Percentiles rank a stretch among this genome's conserved stretches.
These are phyloP conservation scores for Ophiostoma angusticollis DNA, from an alignment of 2,329 filamentous ascomycete genomes.

Conservation along the genomic window DNA sequence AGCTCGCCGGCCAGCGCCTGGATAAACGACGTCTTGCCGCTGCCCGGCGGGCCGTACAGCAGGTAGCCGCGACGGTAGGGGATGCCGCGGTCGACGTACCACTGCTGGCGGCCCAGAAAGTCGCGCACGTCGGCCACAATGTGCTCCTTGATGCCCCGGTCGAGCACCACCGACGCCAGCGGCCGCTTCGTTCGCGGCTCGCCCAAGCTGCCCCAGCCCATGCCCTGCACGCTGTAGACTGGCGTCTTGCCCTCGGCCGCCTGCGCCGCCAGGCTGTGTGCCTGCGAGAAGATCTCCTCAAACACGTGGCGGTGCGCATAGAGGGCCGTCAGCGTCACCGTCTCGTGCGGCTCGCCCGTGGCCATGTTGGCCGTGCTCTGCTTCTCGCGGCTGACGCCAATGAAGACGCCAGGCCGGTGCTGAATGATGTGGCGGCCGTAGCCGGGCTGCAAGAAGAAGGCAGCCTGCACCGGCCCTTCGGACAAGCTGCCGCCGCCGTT, in stretches of 20 bases:
- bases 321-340: conserved; percentile 79
- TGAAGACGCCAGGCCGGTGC: conserved; percentile 67
- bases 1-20: conserved; percentile 87
- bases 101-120: conserved; percentile 65
- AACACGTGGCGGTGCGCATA: conserved; percentile 85
- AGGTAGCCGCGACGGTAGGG: conserved; percentile 85
- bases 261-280: conserved; percentile 64
- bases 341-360: conserved; percentile 86
- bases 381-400: conserved; percentile 75
- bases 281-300: conserved; percentile 78
- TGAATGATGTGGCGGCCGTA: conserved; percentile 82
- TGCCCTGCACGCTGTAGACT: conserved; percentile 75
- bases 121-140: conserved; percentile 72
- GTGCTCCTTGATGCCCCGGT: conserved; percentile 68
- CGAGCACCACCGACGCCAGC: conserved; percentile 74
- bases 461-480: conserved; percentile 57
- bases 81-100: conserved; percentile 92
- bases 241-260: conserved; percentile 85
- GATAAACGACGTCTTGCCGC: conserved; percentile 91
- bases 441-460: conserved; percentile 81
- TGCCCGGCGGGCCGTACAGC: conserved; percentile 78
- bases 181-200: conserved; percentile 77
- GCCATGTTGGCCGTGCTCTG: conserved; percentile 69
- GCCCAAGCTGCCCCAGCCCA: conserved; percentile 76
- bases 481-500: conserved; percentile 49